Evolutionary conservation across 2,329 filamentous ascomycete species (phyloP), one percentile per base, ranked within the genome.

Genomic region (Fragosphaeria purpurea): DNA sequence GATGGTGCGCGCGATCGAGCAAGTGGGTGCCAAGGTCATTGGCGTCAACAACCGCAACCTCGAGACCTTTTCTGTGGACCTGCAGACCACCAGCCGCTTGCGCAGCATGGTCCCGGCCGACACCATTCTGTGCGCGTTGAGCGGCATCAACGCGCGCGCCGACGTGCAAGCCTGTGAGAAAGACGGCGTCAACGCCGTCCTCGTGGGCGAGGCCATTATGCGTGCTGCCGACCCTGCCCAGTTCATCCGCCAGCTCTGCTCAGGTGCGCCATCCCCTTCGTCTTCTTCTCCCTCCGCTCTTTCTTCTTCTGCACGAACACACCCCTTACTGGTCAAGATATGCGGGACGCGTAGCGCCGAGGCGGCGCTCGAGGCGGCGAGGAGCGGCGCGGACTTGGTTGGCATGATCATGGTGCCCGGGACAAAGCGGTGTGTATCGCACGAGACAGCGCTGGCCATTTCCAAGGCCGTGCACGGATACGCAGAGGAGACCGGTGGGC

Each of bases 1-100:
- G 68, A 98, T 96, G 88, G 76, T 84, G 40, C 83, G 82, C 51
- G 93, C 94, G 7, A 82, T 96, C 44, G 79, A 86, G 51, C 75
- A 86, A 52, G 76, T 98, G 30, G 93, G 91, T 9, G 80, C 93
- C 30, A 85, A 90, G 67, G 91, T 88, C 39, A 95, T 98, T 60
- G 93, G 93, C 32, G 93, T 98, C 59, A 98, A 98, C 70, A 98
- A 98, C 71, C 83, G 93, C 50, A 95, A 98, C 62, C 75, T 98
- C 10, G 91, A 91, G 59, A 97, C 85, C 61, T 98, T 98, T 60
- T 90, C 97, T 63, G 93, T 98, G 22, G 94, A 98, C 65, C 79
- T 98, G 56, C 83, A 86, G 54, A 98, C 91, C 1, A 95, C 91
- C 1, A 89, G 86, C 62, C 83, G 91, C 31, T 71, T 98, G 46